Evolutionary conservation across 1,284 basidiomycete genomes (phyloP), one percentile per base, ranked within the genome.

Genomic region (Malassezia pachydermatis): DNA sequence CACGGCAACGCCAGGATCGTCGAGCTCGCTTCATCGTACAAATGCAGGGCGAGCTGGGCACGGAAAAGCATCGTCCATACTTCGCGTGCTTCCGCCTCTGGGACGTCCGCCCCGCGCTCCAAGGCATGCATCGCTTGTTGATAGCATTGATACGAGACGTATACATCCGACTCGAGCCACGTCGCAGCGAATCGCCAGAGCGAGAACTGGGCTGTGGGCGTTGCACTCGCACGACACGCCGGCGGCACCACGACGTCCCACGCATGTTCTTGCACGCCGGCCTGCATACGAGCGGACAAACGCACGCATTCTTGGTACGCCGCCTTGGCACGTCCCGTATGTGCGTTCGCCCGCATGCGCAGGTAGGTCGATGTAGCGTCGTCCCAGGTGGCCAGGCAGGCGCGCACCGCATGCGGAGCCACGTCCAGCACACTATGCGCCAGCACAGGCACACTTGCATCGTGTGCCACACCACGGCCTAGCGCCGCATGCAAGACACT

Each of bases 41-140:
- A 52, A 32, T 59, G 57, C 32, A 66, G 53, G 25, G 51, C 53
- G 3, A 67, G 50, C 41, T 65, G 57, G 24, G 58, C 57, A 16
- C 60, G 58, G 58, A 70, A 67, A n/a, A 62, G 46, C 29, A 45
- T 55, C 52, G 58, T 62, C 53, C 55, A 68, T 1, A 65, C 40
- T 33, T 60, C 55, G 10, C 51, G 54, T 0, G 62, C 52, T 6
- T 45, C 42, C 7, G 35, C 45, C 14, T 47, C 42, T 11, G 34
- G 16, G 19, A 25, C 43, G 28, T 27, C 32, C 37, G 48, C 56
- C 44, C 19, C 55, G 45, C 19, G 54, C 52, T 19, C 52, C 44
- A 20, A 60, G 16, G 42, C 57, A 19, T 58, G 54, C 45, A 60
- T 54, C 39, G 61, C 59, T 8, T 50, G 54, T 27, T 46, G 48